These are phyloP conservation scores for Rhizophagus clarus DNA, from an alignment of 192 early-diverging fungal species.

Conservation along the genomic window DNA sequence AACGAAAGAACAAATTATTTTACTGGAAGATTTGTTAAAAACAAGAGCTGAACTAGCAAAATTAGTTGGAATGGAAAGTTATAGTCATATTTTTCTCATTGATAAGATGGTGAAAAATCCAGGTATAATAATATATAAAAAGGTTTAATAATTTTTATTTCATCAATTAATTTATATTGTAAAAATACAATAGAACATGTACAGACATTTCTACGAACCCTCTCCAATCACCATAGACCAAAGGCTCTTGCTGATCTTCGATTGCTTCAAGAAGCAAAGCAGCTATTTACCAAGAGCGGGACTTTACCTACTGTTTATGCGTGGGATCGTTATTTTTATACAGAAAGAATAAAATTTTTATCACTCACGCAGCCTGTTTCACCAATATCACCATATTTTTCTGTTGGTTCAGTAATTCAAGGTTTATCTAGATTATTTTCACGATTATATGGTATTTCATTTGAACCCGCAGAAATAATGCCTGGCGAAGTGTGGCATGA, in stretches of 20 bases:
- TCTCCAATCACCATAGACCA: slow-evolving; percentile 64
- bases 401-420: slow-evolving; percentile 85
- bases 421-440: slow-evolving; percentile 86
- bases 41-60: slow-evolving; percentile 74
- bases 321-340: slow-evolving; percentile 86
- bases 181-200: slow-evolving; percentile 64
- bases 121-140: slow-evolving; percentile 39
- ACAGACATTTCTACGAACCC: slow-evolving; percentile 75
- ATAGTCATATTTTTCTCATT: slow-evolving; percentile 80
- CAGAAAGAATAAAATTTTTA: slow-evolving; percentile 43
- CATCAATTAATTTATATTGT: not conserved
- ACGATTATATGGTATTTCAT: slow-evolving; percentile 83
- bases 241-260: slow-evolving; percentile 52
- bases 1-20: slow-evolving; percentile 57
- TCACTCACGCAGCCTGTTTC: slow-evolving; percentile 43
- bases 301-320: slow-evolving; percentile 51
- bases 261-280: slow-evolving; percentile 50
- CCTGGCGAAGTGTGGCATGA: slow-evolving; percentile 91
- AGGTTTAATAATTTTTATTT: not conserved
- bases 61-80: slow-evolving; percentile 78
- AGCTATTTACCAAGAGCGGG: slow-evolving; percentile 23
- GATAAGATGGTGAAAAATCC: slow-evolving; percentile 95
- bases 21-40: slow-evolving; percentile 75
- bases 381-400: slow-evolving; percentile 75
- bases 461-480: slow-evolving; percentile 66